A percentile compares a stretch with the other conserved stretches of the same genome.
phyloP scores from a whole-genome alignment of 352 stramenopile genomes.

The Elongisporangium senticosum region DNA sequence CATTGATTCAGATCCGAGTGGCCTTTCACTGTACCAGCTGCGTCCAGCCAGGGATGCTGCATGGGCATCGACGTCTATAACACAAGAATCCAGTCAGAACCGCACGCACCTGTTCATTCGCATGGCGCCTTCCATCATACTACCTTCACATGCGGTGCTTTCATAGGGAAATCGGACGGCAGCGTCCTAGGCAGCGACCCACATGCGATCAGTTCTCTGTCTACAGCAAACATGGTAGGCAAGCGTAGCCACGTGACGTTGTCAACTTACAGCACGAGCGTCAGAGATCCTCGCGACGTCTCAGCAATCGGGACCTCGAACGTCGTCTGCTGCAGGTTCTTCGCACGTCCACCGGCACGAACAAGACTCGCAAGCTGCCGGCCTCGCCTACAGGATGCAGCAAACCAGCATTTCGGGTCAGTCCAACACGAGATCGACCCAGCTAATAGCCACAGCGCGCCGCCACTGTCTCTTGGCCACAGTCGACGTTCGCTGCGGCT shows the following conservation, averaged over 20 bases:
- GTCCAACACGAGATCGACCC: no score
- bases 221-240: not conserved
- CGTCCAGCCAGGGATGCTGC: constrained; percentile 72
- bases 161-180: constrained; percentile 62
- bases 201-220: not conserved
- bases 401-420: not conserved
- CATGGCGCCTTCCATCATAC: constrained; percentile 13
- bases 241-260: not conserved
- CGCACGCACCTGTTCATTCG: not conserved
- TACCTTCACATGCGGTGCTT: constrained; percentile 48
- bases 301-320: constrained; percentile 72
- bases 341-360: constrained; percentile 68
- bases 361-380: constrained; percentile 78
- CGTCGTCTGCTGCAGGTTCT: constrained; percentile 82
- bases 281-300: constrained; percentile 41
- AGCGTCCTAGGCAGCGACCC: constrained; percentile 39
- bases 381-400: constrained; percentile 37
- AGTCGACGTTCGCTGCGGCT: not conserved
- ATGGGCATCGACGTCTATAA: constrained; percentile 56
- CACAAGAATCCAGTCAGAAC: not conserved
- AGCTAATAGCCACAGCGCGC: no score
- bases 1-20: constrained; percentile 75
- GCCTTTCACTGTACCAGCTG: constrained; percentile 56
- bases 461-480: not conserved
- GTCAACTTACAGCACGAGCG: constrained; percentile 38